phyloP scores from a whole-genome alignment of 1,284 basidiomycete species.

The Leccinum griseonigrum region DNA sequence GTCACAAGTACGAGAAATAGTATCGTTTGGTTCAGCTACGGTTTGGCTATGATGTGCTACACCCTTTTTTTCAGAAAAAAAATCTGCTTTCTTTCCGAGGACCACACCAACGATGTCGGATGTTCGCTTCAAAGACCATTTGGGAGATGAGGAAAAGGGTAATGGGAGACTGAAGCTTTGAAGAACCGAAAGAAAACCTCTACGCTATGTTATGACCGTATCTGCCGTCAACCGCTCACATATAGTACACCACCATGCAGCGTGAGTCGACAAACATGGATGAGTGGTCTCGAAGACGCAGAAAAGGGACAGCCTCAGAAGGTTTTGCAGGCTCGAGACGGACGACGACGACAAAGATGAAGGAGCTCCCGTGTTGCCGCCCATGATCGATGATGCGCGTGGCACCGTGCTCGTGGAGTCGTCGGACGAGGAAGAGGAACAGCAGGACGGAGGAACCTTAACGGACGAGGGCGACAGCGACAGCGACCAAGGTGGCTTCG shows the following conservation, averaged over 20 bases:
- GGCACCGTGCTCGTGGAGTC: slow-evolving; percentile 86
- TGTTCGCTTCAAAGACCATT: slow-evolving; percentile 82
- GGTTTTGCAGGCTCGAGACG: slow-evolving; percentile 79
- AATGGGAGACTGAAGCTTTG: slow-evolving; percentile 37
- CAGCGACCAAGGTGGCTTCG: slow-evolving; percentile 45
- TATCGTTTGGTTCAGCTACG: no score
- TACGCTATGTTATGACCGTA: not conserved
- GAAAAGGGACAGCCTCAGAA: slow-evolving; percentile 73
- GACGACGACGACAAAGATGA: slow-evolving; percentile 37
- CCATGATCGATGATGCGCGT: slow-evolving; percentile 78
- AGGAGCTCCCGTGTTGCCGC: slow-evolving; percentile 15
- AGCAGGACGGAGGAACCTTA: slow-evolving; percentile 37
- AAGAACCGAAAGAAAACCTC: slow-evolving; percentile 26
- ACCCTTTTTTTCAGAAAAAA: no score
- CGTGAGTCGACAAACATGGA: slow-evolving; percentile 90
- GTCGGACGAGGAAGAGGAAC: slow-evolving; percentile 70
- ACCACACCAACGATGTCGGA: slow-evolving; percentile 63
- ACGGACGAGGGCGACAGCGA: slow-evolving; percentile 18
- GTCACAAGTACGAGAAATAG: no score
- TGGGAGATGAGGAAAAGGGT: slow-evolving; percentile 48
- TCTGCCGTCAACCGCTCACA: not conserved
- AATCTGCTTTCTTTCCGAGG: not conserved
- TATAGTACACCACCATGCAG: slow-evolving; percentile 30
- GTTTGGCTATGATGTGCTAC: not conserved
- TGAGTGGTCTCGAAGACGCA: slow-evolving; percentile 67